These are phyloP conservation scores for Laburnicola sp. DNA, from an alignment of 2,329 filamentous ascomycete genomes.

Conservation along the genomic window DNA sequence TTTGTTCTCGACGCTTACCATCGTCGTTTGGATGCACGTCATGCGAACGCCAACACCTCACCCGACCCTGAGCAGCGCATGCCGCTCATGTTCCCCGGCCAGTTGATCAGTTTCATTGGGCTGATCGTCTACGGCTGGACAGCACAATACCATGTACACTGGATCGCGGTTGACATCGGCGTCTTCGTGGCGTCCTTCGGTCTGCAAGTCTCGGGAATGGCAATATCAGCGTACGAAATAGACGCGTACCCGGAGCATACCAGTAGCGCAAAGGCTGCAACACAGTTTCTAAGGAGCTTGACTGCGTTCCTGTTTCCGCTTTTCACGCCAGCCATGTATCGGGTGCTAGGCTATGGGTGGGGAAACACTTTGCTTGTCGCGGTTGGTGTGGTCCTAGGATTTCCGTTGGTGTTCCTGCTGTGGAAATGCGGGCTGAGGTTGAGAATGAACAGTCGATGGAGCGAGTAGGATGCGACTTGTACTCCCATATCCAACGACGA, in stretches of 20 bases:
- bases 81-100: slow-evolving; percentile 25
- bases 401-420: slow-evolving; percentile 46
- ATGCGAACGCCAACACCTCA: not conserved
- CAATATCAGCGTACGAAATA: slow-evolving; percentile 62
- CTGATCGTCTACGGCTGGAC: slow-evolving; percentile 35
- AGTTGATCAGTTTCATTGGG: slow-evolving; percentile 23
- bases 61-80: slow-evolving; percentile 42
- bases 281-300: slow-evolving; percentile 26
- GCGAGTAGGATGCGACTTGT: slow-evolving; percentile 1
- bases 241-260: slow-evolving; percentile 56
- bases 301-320: slow-evolving; percentile 41
- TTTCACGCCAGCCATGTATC: slow-evolving; percentile 42
- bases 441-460: slow-evolving; percentile 14
- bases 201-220: slow-evolving; percentile 40
- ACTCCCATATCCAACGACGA: too few species aligned
- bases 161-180: slow-evolving; percentile 52
- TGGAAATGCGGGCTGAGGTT: slow-evolving; percentile 42
- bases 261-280: slow-evolving; percentile 24
- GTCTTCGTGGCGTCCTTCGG: slow-evolving; percentile 50
- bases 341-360: slow-evolving; percentile 44
- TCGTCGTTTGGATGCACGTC: slow-evolving; percentile 61
- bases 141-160: slow-evolving; percentile 25
- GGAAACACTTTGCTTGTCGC: slow-evolving; percentile 38
- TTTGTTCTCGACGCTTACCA: slow-evolving; percentile 42
- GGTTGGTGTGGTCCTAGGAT: slow-evolving; percentile 46